phyloP scores from a whole-genome alignment of 306 rosid species.

The Dalbergia cultrata region DNA sequence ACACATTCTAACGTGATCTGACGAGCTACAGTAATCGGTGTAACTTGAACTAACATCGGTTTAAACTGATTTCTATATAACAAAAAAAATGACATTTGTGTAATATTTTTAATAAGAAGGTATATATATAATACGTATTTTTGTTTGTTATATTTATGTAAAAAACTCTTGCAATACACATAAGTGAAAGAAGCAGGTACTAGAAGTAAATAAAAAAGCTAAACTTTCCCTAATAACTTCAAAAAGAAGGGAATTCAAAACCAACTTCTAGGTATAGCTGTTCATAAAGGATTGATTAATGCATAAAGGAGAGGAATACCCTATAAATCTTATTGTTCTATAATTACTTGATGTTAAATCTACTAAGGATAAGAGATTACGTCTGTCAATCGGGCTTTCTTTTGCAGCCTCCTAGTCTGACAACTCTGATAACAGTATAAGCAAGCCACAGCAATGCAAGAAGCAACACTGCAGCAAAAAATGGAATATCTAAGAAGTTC shows the following conservation, averaged over 20 bases:
- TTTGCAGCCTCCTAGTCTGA: slow-evolving; percentile 42
- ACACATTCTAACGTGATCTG: no score
- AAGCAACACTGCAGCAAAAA: slow-evolving; percentile 52
- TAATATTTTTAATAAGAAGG: no score
- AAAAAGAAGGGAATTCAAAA: background rate
- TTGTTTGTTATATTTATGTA: no score
- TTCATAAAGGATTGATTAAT: slow-evolving; percentile 30
- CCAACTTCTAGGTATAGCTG: slow-evolving; percentile 15
- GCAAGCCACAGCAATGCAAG: slow-evolving; percentile 40
- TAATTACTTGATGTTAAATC: slow-evolving; percentile 36
- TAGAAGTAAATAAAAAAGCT: background rate
- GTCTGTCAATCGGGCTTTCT: slow-evolving; percentile 47
- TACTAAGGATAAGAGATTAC: slow-evolving; percentile 29
- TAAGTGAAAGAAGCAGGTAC: background rate
- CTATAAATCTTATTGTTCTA: slow-evolving; percentile 42
- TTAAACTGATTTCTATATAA: no score
- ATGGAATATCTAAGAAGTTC: background rate
- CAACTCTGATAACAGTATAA: slow-evolving; percentile 26
- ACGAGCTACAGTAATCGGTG: no score
- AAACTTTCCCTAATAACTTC: background rate
- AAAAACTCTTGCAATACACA: no score
- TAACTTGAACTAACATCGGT: no score
- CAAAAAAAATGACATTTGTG: no score
- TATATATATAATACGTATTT: no score
- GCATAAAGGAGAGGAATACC: no score